phyloP scores from a whole-genome alignment of 208 protist genomes.

The Entamoeba invadens region DNA sequence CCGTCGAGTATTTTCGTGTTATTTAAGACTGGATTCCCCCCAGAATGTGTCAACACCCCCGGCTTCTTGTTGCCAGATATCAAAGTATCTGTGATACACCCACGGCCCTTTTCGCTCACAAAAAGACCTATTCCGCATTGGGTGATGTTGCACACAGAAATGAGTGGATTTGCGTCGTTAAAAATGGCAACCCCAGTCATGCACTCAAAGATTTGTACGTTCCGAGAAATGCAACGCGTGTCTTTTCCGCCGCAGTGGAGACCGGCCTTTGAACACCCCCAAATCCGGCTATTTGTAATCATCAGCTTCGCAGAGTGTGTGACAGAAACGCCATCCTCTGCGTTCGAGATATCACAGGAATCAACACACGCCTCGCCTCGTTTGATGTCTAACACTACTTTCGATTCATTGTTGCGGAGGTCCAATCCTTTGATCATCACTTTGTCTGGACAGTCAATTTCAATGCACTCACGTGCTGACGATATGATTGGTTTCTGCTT shows the following conservation, averaged over 20 bases:
- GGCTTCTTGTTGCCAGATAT: not conserved
- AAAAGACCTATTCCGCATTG: not conserved
- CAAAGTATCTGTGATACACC: not conserved
- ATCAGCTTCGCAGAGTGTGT: not conserved
- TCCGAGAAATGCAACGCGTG: not conserved
- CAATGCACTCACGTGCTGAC: not conserved
- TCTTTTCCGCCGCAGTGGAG: not conserved
- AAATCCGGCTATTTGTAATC: not conserved
- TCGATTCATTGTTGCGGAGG: not conserved
- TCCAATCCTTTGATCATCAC: not conserved
- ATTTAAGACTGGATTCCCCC: not conserved
- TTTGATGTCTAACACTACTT: not conserved
- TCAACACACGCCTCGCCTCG: not conserved
- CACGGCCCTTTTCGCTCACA: not conserved
- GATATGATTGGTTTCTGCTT: not conserved
- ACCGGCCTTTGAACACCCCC: not conserved
- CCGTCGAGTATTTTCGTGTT: not conserved
- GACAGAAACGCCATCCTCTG: not conserved
- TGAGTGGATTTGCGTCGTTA: not conserved
- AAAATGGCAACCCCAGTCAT: not conserved
- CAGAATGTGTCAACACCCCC: not conserved
- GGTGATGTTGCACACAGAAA: not conserved
- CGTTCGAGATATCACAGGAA: not conserved
- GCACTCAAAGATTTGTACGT: not conserved
- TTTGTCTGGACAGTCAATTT: not conserved